phyloP scores from a whole-genome alignment of 345 rosid species.

The Rhizophora mangle region DNA sequence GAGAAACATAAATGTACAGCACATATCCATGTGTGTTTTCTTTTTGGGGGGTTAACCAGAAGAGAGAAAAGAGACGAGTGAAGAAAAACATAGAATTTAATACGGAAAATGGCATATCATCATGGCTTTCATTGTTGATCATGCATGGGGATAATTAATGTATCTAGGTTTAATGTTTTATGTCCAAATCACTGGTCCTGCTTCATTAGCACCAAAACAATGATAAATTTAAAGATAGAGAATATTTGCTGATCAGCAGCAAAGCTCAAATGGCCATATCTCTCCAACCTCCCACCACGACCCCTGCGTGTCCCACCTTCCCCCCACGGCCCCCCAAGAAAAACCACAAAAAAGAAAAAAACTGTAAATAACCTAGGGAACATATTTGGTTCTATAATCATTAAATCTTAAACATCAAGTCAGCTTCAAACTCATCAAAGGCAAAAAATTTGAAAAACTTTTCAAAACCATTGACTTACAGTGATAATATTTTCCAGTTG shows the following conservation, averaged over 20 bases:
- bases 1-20: background rate
- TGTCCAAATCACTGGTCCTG: too few relatives aligned
- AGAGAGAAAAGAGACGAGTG: background rate
- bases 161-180: background rate
- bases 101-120: background rate
- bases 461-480: constrained; percentile 49
- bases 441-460: background rate
- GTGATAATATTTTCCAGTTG: constrained; percentile 96
- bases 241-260: too few relatives aligned
- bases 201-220: background rate
- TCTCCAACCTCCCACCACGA: too few relatives aligned
- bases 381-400: background rate
- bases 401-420: background rate
- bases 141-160: background rate
- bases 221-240: too few relatives aligned
- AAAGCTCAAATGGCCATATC: too few relatives aligned
- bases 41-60: too few relatives aligned
- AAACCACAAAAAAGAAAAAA: background rate
- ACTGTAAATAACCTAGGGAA: background rate
- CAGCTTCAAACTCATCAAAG: constrained; percentile 1
- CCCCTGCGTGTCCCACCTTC: too few relatives aligned
- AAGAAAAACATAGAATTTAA: background rate
- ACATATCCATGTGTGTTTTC: too few relatives aligned
- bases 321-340: too few relatives aligned
- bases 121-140: background rate